Conservation (phyloP, 2,329 filamentous ascomycete genomes). For the Huntiella bhutanensis region DNA sequence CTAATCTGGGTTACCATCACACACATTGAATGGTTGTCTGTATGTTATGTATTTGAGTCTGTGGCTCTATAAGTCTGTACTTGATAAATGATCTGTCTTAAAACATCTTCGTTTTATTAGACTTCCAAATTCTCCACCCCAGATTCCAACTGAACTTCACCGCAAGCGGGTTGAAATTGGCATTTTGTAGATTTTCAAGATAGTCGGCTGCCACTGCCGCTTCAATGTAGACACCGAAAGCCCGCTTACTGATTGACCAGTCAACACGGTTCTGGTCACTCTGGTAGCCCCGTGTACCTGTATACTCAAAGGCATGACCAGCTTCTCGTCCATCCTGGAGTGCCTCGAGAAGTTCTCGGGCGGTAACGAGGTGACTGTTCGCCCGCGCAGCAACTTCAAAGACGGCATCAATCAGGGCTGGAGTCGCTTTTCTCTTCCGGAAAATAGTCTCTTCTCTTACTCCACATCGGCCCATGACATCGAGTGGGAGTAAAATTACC, state of each 20-base stretch:
- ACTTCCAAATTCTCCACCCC: slow-evolving; percentile 53
- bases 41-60: too few relatives aligned
- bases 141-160: slow-evolving; percentile 56
- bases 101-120: slow-evolving; percentile 24
- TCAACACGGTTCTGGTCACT: slow-evolving; percentile 21
- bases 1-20: not conserved
- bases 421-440: slow-evolving; percentile 55
- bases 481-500: slow-evolving; percentile 60
- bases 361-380: slow-evolving; percentile 89
- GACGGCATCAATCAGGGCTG: slow-evolving; percentile 70
- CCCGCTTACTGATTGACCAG: slow-evolving; percentile 30
- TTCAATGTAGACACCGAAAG: slow-evolving; percentile 66
- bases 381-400: slow-evolving; percentile 85
- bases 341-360: slow-evolving; percentile 73
- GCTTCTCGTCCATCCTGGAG: slow-evolving; percentile 53
- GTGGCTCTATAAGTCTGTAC: too few relatives aligned
- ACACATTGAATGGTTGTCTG: too few relatives aligned
- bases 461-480: slow-evolving; percentile 67
- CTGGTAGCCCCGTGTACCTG: slow-evolving; percentile 44
- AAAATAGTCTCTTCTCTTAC: slow-evolving; percentile 83
- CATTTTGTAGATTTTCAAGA: slow-evolving; percentile 55
- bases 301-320: slow-evolving; percentile 76
- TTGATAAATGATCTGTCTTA: not conserved
- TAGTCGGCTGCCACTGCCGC: slow-evolving; percentile 62
- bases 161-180: slow-evolving; percentile 68